Evolutionary conservation across 2,329 filamentous ascomycete genomes (phyloP), one percentile per base, ranked within the genome.

Genomic region (Akanthomyces dipterigenus): DNA sequence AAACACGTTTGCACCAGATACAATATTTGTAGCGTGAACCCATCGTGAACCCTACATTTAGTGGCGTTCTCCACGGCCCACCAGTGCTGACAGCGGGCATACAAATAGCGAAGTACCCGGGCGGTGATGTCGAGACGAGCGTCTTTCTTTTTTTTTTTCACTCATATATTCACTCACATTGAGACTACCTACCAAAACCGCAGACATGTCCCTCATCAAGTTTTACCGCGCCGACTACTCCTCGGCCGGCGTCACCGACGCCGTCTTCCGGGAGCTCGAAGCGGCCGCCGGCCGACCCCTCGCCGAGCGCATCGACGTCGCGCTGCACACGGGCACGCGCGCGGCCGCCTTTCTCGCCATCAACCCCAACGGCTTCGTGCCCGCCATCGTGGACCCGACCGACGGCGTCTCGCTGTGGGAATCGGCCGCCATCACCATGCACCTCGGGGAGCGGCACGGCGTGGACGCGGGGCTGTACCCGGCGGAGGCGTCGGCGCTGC

Each of bases 311-410:
- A 43, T 62, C 59, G 26, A 54, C 43, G 46, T 63, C 22, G 11
- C 46, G 2, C 26, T 63, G 36, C 40, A 16, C 8, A 46, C 34
- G 20, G 59, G 55, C 40, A 46, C 53, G 3, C 53, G 55, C 38
- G 26, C 18, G 7, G 20, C 53, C 42, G 34, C 42, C 8, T 63
- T 55, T n/a, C 48, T 63, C 18, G 45, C 59, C 42, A 43, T 63
- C 31, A 63, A 63, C 49, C 62, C 62, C 59, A 63, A 63, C 55
- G 62, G 62, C 16, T 18, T 59, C 31, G 62, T 63, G 9, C 62
- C 62, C 22, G 62, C 62, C 22, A 36, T 63, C 24, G 55, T 63
- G 3, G n/a, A n/a, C n/a, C 61, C 55, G 9, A n/a, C 40, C 7
- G 48, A 55, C 38, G 54, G 22, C 16, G 40, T 38, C 26, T 14